Evolutionary conservation across 768 basidiomycete species (phyloP).

Genomic region (Suillus hirtellus): DNA sequence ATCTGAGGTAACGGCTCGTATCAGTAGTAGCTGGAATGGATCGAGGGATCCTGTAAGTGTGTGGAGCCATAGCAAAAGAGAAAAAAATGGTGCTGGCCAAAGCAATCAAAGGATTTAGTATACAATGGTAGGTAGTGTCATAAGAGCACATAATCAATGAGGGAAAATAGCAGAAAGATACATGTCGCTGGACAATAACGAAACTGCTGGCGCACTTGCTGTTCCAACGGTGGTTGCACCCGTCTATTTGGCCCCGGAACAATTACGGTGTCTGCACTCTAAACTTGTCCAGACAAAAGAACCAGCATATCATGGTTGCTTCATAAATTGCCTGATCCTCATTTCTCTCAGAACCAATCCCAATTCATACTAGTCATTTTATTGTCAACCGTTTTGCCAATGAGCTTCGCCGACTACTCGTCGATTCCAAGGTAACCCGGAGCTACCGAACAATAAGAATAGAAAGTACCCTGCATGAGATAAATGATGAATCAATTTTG

Average conservation of each 20-base stretch:
- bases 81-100: too few species aligned
- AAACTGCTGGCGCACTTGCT: too few species aligned
- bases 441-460: background rate
- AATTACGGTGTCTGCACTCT: background rate
- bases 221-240: background rate
- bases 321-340: background rate
- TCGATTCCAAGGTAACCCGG: background rate
- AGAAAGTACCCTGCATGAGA: background rate
- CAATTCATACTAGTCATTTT: background rate
- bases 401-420: background rate
- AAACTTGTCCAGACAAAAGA: slow-evolving; percentile 2
- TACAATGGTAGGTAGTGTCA: too few species aligned
- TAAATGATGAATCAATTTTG: background rate
- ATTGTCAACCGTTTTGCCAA: background rate
- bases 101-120: too few species aligned
- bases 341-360: background rate
- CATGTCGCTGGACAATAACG: too few species aligned
- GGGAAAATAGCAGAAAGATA: too few species aligned
- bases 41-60: too few species aligned
- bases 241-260: background rate
- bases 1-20: too few species aligned
- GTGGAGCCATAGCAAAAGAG: too few species aligned
- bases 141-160: too few species aligned
- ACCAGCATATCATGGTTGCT: background rate
- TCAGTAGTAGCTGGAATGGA: too few species aligned